These are phyloP conservation scores for Prunus dulcis DNA, from an alignment of 306 rosid species.

Conservation along the genomic window DNA sequence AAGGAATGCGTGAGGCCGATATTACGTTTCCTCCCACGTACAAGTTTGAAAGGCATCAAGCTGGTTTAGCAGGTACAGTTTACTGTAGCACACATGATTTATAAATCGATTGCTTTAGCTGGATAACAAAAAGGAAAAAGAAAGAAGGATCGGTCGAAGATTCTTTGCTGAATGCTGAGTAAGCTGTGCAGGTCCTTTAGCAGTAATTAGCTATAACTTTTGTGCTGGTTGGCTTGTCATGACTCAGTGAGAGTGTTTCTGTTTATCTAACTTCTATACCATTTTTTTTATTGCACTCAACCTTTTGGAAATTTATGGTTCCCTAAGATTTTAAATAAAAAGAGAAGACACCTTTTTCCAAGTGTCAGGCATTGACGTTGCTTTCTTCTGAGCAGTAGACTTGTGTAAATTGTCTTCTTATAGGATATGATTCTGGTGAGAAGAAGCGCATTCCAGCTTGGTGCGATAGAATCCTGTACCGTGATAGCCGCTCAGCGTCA, in stretches of 20 bases:
- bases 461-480: slow-evolving; percentile 96
- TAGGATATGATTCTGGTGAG: slow-evolving; percentile 97
- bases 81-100: neutral
- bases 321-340: neutral
- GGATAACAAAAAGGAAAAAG: neutral
- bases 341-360: neutral
- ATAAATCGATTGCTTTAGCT: neutral
- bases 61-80: slow-evolving; percentile 84
- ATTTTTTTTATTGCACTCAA: slow-evolving; percentile 14
- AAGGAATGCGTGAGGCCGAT: slow-evolving; percentile 96
- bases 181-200: slow-evolving; percentile 1
- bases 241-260: neutral
- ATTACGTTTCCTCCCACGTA: slow-evolving; percentile 93
- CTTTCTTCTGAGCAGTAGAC: slow-evolving; percentile 22
- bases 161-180: slow-evolving; percentile 6
- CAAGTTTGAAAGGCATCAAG: slow-evolving; percentile 93
- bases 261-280: neutral
- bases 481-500: slow-evolving; percentile 67
- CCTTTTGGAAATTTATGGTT: slow-evolving; percentile 10
- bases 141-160: neutral
- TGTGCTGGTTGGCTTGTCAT: neutral
- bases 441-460: slow-evolving; percentile 98
- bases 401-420: slow-evolving; percentile 25
- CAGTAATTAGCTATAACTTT: neutral
- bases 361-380: slow-evolving; percentile 8